Percentiles rank a stretch among this genome's conserved stretches.
These are phyloP conservation scores for Xylaria digitata DNA, from an alignment of 2,329 filamentous ascomycete genomes.

Conservation along the genomic window DNA sequence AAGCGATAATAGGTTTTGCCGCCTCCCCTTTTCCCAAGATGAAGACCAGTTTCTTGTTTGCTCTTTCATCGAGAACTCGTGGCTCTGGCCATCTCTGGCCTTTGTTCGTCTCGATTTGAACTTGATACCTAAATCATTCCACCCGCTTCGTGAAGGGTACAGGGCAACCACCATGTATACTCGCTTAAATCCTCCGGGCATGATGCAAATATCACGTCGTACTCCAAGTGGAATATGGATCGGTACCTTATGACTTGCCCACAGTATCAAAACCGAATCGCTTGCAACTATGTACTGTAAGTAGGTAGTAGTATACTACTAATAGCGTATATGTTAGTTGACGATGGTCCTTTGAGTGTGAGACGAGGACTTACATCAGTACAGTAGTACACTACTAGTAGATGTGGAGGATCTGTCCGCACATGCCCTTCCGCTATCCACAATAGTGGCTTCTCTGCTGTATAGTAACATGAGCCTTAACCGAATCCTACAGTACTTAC, in stretches of 20 bases:
- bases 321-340: no score
- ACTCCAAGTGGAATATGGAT: neutral
- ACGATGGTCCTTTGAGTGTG: no score
- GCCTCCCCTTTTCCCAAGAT: neutral
- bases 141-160: neutral
- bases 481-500: conserved; percentile 11
- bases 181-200: neutral
- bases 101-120: neutral
- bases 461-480: conserved; percentile 11
- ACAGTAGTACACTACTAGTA: no score
- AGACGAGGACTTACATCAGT: no score
- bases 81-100: neutral
- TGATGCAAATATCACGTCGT: conserved; percentile 1
- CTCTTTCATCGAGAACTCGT: neutral
- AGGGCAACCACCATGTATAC: neutral
- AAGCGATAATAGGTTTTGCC: neutral
- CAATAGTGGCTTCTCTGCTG: neutral
- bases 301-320: no score
- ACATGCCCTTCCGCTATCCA: conserved; percentile 5
- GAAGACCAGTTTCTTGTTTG: conserved; percentile 1
- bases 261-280: no score
- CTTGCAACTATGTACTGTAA: no score
- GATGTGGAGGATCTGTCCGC: conserved; percentile 18
- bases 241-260: neutral
- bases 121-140: neutral